These are phyloP conservation scores for Serendipita sp. DNA, from an alignment of 768 basidiomycete genomes.

Conservation along the genomic window DNA sequence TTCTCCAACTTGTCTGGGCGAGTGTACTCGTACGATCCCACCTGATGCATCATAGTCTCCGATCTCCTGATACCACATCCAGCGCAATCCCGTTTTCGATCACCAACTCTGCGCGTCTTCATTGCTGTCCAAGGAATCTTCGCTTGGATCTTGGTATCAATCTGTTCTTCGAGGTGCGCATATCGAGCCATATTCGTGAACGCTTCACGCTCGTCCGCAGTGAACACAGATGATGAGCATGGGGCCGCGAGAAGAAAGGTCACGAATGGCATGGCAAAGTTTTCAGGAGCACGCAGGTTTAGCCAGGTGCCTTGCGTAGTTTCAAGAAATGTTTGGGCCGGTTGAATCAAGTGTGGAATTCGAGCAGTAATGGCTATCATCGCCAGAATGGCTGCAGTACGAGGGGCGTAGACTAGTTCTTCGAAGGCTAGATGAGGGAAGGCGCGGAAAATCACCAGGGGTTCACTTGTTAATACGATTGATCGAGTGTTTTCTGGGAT, in stretches of 20 bases:
- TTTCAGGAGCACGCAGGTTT: slow-evolving; percentile 17
- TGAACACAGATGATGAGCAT: slow-evolving; percentile 13
- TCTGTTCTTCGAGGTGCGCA: slow-evolving; percentile 18
- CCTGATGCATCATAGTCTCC: slow-evolving; percentile 16
- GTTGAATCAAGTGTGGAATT: slow-evolving; percentile 17
- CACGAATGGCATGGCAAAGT: slow-evolving; percentile 18
- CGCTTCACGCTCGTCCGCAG: slow-evolving; percentile 8
- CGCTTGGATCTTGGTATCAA: slow-evolving; percentile 15
- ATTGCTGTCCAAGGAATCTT: slow-evolving; percentile 17
- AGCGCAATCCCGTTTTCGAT: slow-evolving; percentile 16
- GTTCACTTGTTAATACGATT: neutral
- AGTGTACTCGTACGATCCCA: neutral
- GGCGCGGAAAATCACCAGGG: slow-evolving; percentile 14
- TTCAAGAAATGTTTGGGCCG: slow-evolving; percentile 14
- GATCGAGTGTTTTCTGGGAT: neutral
- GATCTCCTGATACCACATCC: slow-evolving; percentile 18
- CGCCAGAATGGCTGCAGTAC: slow-evolving; percentile 17
- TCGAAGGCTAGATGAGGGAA: slow-evolving; percentile 19
- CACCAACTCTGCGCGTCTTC: slow-evolving; percentile 19
- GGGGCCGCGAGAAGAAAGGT: slow-evolving; percentile 16
- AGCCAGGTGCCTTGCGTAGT: slow-evolving; percentile 18
- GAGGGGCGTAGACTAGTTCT: slow-evolving; percentile 17
- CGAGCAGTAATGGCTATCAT: slow-evolving; percentile 16
- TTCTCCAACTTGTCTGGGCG: neutral
- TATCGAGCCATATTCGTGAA: slow-evolving; percentile 19